Conservation (phyloP, 805 yeast species). For the Lipomyces spencermartinsiae region DNA sequence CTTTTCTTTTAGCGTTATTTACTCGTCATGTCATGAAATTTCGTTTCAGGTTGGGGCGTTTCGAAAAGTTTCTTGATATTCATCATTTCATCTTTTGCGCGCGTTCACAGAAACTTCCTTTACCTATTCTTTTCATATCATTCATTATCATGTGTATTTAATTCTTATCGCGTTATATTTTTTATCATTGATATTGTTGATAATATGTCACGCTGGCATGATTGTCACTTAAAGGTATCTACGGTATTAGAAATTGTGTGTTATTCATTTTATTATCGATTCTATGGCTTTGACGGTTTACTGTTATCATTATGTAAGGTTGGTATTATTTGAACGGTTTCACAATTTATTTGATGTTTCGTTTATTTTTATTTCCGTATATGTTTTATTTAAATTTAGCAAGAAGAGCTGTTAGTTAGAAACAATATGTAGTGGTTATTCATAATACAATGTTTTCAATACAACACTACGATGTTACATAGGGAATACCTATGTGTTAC, state of each 20-base stretch:
- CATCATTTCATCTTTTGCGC: slow-evolving; percentile 2
- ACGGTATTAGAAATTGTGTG: not conserved
- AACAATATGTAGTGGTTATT: not conserved
- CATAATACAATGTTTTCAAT: not conserved
- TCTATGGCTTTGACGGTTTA: slow-evolving; percentile 1
- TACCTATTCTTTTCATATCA: not conserved
- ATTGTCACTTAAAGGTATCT: not conserved
- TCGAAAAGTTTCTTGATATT: slow-evolving; percentile 18
- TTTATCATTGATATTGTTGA: slow-evolving; percentile 4
- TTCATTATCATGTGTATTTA: not conserved
- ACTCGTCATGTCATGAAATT: not conserved
- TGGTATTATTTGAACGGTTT: slow-evolving; percentile 1
- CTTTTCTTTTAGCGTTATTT: slow-evolving; percentile 17
- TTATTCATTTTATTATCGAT: not conserved
- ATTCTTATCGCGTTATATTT: not conserved
- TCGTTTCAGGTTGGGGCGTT: slow-evolving; percentile 28
- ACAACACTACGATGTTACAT: not conserved
- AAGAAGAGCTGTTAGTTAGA: not conserved
- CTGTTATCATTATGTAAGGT: slow-evolving; percentile 5
- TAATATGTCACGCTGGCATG: not conserved
- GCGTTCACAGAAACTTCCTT: slow-evolving; percentile 14
- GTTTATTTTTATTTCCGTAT: not conserved
- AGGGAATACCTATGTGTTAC: not conserved
- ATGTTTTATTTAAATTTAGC: not conserved
- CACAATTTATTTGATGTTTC: not conserved